phyloP scores from a whole-genome alignment of 2,329 filamentous ascomycete species.

The Paradendryphiella salina region DNA sequence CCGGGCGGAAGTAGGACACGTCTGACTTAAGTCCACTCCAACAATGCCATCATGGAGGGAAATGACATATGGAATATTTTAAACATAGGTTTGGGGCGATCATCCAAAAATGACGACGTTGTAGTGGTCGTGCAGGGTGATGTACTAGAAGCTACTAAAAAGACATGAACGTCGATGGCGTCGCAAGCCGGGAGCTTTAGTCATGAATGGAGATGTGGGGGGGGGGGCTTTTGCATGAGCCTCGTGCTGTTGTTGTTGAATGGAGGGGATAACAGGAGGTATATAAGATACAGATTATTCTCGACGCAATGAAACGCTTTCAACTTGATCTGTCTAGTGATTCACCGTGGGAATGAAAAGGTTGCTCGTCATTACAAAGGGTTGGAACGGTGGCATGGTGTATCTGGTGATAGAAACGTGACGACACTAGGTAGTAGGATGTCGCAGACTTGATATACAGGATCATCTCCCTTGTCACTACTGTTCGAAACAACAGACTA shows the following conservation, averaged over 20 bases:
- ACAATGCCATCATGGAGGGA: slow-evolving; percentile 8
- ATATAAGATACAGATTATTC: slow-evolving; percentile 6
- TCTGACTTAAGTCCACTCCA: slow-evolving; percentile 13
- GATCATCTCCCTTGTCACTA: background rate
- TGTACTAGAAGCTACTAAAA: background rate
- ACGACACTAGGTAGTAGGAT: background rate
- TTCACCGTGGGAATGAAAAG: background rate
- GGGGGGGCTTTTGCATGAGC: slow-evolving; percentile 2
- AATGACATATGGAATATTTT: background rate
- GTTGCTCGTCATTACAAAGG: background rate
- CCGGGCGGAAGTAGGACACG: slow-evolving; percentile 38
- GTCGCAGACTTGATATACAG: background rate
- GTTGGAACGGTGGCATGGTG: background rate
- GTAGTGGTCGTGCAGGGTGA: background rate
- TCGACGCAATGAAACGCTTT: slow-evolving; percentile 9
- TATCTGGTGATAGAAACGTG: background rate
- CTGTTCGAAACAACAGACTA: background rate
- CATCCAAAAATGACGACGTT: background rate
- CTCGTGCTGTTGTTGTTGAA: slow-evolving; percentile 3
- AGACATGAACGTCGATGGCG: background rate
- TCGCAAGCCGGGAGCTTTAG: background rate
- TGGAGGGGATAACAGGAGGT: background rate
- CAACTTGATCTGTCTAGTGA: background rate
- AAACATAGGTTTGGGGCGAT: background rate
- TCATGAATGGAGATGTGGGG: background rate